These are phyloP conservation scores for Serendipita sp. DNA, from an alignment of 768 basidiomycete species.

Conservation along the genomic window DNA sequence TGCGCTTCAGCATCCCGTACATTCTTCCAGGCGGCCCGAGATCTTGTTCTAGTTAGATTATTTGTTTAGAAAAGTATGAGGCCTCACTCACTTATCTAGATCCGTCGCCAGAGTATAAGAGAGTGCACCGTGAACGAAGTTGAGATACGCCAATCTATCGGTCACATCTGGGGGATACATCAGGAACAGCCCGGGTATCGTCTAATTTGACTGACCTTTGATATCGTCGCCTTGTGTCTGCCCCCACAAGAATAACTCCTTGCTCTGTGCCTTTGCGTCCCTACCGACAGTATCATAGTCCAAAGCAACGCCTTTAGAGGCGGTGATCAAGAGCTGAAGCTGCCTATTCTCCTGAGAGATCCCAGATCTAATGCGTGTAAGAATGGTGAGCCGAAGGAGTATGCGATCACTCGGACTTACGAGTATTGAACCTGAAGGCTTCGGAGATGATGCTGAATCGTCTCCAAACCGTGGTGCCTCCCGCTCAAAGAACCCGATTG, in stretches of 20 bases:
- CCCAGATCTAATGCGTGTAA: neutral
- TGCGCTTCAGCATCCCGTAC: constrained; percentile 54
- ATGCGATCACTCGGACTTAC: constrained; percentile 22
- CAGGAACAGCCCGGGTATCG: too few species aligned
- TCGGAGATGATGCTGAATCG: constrained; percentile 48
- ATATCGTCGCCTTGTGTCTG: constrained; percentile 54
- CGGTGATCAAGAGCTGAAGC: constrained; percentile 63
- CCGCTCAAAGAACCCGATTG: constrained; percentile 3
- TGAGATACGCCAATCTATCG: constrained; percentile 68
- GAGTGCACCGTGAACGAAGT: constrained; percentile 59
- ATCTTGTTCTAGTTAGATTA: neutral
- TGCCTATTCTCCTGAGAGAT: neutral
- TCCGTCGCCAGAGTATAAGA: constrained; percentile 42
- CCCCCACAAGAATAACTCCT: constrained; percentile 77
- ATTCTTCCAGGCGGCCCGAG: constrained; percentile 47
- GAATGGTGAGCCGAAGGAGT: neutral
- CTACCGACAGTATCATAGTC: constrained; percentile 53
- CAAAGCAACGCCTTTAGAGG: constrained; percentile 60
- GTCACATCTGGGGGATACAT: constrained; percentile 33
- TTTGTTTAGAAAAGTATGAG: neutral
- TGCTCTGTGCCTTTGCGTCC: constrained; percentile 57
- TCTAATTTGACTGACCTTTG: constrained; percentile 29
- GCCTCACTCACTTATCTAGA: constrained; percentile 34
- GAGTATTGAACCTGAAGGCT: constrained; percentile 59
- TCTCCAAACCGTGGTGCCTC: neutral